Evolutionary conservation across 192 early-diverging fungal species (phyloP), one percentile per base, ranked within the genome.

Genomic region (Phycomyces nitens): DNA sequence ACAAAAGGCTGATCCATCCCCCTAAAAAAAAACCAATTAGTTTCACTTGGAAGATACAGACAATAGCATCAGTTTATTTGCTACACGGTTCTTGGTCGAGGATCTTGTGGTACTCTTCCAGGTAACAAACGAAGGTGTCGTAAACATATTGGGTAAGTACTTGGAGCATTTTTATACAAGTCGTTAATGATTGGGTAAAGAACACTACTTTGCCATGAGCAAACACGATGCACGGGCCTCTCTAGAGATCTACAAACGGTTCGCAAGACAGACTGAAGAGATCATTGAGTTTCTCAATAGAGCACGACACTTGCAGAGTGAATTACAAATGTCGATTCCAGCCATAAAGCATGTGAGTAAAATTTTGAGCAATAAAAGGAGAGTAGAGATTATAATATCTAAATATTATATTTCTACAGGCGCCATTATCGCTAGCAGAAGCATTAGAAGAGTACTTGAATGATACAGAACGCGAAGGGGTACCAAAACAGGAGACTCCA

Each of bases 61-160:
- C 68, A 88, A 91, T 70, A 81, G 86, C 14, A 86, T 93, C 1
- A 89, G 85, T 3, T 71, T 88, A 52, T 81, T 82, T 76, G 86
- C 86, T 11, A 91, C 88, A 65, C 77, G 86, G 3, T 54, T 93
- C 38, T 63, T 92, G 11, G 79, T 92, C 14, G 85, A 84, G 27
- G 91, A 93, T 63, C 77, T 91, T 62, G 67, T 93, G 56, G 73
- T 79, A 5, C 60, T 93, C 5, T 93, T 91, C 66, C 85, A 89
- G 61, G 77, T 84, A 14, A 69, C 88, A 60, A 93, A 92, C 67
- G 91, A 93, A 78, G 89, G 84, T 21, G 85, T 91, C 14, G 84
- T 93, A 39, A 82, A 84, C 63, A 82, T 92, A 54, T 72, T 93
- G 16, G 80, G 88, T 85, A 78, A 58, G 76, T 56, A 39, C 18